These are phyloP conservation scores for Pyrenula massariospora DNA, from an alignment of 495 filamentous ascomycete genomes.

Conservation along the genomic window DNA sequence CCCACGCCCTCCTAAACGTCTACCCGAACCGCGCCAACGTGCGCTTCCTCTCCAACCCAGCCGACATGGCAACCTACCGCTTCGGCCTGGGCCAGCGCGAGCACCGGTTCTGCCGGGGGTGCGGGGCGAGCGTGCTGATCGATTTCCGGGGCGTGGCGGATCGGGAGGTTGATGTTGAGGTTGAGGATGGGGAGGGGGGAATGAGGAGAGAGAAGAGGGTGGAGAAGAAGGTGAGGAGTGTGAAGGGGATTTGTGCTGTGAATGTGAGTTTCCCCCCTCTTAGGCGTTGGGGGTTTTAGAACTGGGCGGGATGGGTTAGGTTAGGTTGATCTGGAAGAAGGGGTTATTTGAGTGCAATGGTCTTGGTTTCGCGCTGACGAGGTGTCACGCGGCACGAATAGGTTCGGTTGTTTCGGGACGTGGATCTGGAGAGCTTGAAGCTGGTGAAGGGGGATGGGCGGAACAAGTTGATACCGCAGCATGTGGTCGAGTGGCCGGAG, in stretches of 20 bases:
- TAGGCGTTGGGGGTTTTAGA: too few species aligned
- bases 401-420: conserved; percentile 10
- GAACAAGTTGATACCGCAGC: background rate
- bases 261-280: background rate
- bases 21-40: conserved; percentile 13
- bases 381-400: background rate
- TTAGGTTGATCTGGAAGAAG: too few species aligned
- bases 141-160: conserved; percentile 12
- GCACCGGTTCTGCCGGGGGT: conserved; percentile 20
- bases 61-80: conserved; percentile 13
- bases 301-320: too few species aligned
- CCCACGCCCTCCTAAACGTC: conserved; percentile 18
- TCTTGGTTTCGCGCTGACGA: background rate
- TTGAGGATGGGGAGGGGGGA: background rate
- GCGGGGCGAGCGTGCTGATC: conserved; percentile 16
- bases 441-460: conserved; percentile 9
- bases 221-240: background rate
- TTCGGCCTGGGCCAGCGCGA: conserved; percentile 15
- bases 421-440: conserved; percentile 12
- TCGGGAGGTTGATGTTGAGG: conserved; percentile 12
- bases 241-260: background rate
- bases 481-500: background rate
- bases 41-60: conserved; percentile 10
- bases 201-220: background rate
- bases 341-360: too few species aligned